Evolutionary conservation across 2,329 filamentous ascomycete species (phyloP).

Genomic region (Pestalotiopsis sp.): DNA sequence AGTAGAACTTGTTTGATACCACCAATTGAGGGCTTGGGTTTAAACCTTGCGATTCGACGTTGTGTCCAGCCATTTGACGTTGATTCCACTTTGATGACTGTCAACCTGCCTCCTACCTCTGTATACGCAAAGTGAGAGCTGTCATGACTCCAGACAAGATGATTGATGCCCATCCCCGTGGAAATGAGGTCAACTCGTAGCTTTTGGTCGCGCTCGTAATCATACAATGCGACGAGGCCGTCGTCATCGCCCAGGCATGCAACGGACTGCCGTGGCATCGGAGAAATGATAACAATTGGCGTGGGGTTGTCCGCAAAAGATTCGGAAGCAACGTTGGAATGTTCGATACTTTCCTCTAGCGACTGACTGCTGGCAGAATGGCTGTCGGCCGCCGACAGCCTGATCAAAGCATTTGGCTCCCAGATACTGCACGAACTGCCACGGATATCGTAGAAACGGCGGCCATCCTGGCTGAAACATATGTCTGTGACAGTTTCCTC

Average conservation of each 20-base stretch:
- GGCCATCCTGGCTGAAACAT: conserved; percentile 22
- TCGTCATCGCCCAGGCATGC: conserved; percentile 4
- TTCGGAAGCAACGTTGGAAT: conserved; percentile 1
- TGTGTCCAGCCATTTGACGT: neutral
- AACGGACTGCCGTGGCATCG: neutral
- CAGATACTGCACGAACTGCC: conserved; percentile 24
- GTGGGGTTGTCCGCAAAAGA: conserved; percentile 1
- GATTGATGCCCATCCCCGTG: neutral
- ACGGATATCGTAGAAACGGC: conserved; percentile 23
- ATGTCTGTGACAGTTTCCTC: conserved; percentile 20
- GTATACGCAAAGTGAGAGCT: conserved; percentile 3
- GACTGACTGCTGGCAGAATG: neutral
- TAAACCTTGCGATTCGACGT: neutral
- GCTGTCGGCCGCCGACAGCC: conserved; percentile 5
- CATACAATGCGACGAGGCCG: conserved; percentile 2
- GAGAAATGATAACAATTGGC: neutral
- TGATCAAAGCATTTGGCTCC: conserved; percentile 23
- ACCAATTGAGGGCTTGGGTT: neutral
- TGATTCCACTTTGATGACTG: neutral
- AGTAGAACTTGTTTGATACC: neutral
- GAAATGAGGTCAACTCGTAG: conserved; percentile 2
- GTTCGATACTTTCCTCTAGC: neutral
- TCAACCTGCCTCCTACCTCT: conserved; percentile 5
- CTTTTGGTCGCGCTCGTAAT: conserved; percentile 2
- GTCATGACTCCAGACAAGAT: conserved; percentile 11